These are phyloP conservation scores for Pascua guehoae DNA, from an alignment of 1,284 basidiomycete species.

Conservation along the genomic window DNA sequence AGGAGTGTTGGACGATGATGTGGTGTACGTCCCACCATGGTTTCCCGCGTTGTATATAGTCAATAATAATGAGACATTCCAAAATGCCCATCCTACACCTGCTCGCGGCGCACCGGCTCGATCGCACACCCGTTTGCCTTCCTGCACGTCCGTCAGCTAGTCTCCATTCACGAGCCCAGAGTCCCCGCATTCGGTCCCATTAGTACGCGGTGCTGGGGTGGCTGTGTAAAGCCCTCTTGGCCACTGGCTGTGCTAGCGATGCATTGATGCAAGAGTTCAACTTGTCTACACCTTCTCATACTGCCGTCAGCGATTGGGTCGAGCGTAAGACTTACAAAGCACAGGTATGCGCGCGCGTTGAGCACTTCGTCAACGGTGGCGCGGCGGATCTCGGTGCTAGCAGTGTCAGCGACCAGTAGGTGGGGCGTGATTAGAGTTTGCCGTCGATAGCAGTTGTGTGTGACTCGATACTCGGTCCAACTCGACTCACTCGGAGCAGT, in stretches of 20 bases:
- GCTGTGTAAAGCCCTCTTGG: no score
- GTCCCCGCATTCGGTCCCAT: no score
- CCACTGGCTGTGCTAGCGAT: no score
- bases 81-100: no score
- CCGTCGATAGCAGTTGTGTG: background rate
- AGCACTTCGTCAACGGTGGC: conserved; percentile 82
- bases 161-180: no score
- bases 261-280: background rate
- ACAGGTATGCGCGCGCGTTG: conserved; percentile 81
- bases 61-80: no score
- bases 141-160: no score
- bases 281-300: conserved; percentile 16
- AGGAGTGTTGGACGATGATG: background rate
- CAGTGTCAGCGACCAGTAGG: conserved; percentile 13
- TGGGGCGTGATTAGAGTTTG: background rate
- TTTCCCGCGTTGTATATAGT: no score
- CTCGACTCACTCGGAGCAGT: conserved; percentile 65
- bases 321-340: conserved; percentile 37
- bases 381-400: conserved; percentile 64
- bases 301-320: conserved; percentile 8
- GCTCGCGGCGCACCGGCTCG: background rate
- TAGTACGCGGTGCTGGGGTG: no score
- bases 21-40: background rate
- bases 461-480: background rate
- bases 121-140: no score